Percentiles rank a stretch among this genome's conserved stretches.
Conservation (phyloP, 805 yeast species). For the Candida yuanshanica region DNA sequence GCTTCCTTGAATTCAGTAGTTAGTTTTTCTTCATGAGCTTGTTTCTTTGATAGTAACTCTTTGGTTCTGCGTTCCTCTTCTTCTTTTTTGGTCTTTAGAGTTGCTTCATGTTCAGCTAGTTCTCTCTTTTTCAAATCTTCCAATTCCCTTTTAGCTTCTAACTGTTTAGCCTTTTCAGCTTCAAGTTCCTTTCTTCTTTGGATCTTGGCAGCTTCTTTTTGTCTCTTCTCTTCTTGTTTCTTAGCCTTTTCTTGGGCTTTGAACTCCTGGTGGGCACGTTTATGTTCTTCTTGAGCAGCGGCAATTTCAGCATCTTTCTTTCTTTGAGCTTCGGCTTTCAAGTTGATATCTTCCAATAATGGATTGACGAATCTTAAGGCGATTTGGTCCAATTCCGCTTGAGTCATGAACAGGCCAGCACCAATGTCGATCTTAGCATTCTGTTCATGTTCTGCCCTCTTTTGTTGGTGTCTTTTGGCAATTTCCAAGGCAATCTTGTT, state of each 20-base stretch:
- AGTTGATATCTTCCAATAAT: constrained; percentile 65
- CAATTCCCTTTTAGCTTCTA: constrained; percentile 23
- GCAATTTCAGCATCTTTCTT: constrained; percentile 42
- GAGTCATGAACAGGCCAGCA: constrained; percentile 78
- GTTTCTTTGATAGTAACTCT: constrained; percentile 27
- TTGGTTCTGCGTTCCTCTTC: constrained; percentile 21
- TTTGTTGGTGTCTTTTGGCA: constrained; percentile 64
- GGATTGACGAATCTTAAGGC: constrained; percentile 82
- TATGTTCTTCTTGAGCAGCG: constrained; percentile 30
- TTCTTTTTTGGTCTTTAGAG: constrained; percentile 29
- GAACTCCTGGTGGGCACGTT: constrained; percentile 34
- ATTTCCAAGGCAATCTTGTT: constrained; percentile 71
- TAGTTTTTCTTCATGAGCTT: constrained; percentile 20
- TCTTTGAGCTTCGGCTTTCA: constrained; percentile 68
- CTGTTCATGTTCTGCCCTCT: constrained; percentile 37
- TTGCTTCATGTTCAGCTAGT: constrained; percentile 30
- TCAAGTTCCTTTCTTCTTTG: constrained; percentile 31
- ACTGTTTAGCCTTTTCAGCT: constrained; percentile 26
- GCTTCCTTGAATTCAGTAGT: constrained; percentile 29
- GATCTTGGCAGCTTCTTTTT: constrained; percentile 30
- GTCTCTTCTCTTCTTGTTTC: constrained; percentile 34
- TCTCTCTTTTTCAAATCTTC: constrained; percentile 30
- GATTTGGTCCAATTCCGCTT: constrained; percentile 68
- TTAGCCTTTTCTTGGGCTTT: constrained; percentile 34
- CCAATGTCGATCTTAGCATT: constrained; percentile 69